Evolutionary conservation across 148 eudicot genomes (phyloP).

Genomic region (Selenicereus undatus): DNA sequence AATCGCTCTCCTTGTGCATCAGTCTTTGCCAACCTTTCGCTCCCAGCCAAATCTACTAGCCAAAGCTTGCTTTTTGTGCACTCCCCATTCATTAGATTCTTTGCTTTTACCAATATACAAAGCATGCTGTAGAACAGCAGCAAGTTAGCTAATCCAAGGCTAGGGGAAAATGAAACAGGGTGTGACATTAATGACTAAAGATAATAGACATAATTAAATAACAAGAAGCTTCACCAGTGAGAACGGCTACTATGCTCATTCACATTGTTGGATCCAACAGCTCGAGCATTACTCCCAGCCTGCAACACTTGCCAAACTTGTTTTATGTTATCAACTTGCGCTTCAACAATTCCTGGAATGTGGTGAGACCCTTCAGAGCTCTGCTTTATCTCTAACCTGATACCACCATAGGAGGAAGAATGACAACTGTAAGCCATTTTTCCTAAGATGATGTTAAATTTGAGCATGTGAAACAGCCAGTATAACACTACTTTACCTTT

Average conservation of each 20-base stretch:
- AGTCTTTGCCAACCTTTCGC: slow-evolving; percentile 93
- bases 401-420: neutral
- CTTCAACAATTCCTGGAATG: slow-evolving; percentile 89
- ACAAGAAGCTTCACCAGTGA: slow-evolving; percentile 57
- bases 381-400: slow-evolving; percentile 90
- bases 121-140: slow-evolving; percentile 58
- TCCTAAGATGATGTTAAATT: too few relatives aligned
- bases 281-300: slow-evolving; percentile 82
- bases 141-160: neutral
- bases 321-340: slow-evolving; percentile 58
- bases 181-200: neutral
- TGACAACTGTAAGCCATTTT: neutral
- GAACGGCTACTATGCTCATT: slow-evolving; percentile 97
- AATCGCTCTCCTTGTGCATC: slow-evolving; percentile 88
- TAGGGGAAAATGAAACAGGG: neutral
- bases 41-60: slow-evolving; percentile 97
- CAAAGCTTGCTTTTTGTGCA: slow-evolving; percentile 96
- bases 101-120: slow-evolving; percentile 67
- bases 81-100: slow-evolving; percentile 81
- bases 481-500: slow-evolving; percentile 40
- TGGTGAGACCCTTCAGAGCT: slow-evolving; percentile 76
- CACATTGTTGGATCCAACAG: slow-evolving; percentile 94
- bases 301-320: slow-evolving; percentile 87
- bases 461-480: neutral
- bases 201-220: slow-evolving; percentile 6